Percentiles rank a stretch among this genome's conserved stretches.
phyloP scores from a whole-genome alignment of 2,329 filamentous ascomycete species.

The Alternaria dauci region DNA sequence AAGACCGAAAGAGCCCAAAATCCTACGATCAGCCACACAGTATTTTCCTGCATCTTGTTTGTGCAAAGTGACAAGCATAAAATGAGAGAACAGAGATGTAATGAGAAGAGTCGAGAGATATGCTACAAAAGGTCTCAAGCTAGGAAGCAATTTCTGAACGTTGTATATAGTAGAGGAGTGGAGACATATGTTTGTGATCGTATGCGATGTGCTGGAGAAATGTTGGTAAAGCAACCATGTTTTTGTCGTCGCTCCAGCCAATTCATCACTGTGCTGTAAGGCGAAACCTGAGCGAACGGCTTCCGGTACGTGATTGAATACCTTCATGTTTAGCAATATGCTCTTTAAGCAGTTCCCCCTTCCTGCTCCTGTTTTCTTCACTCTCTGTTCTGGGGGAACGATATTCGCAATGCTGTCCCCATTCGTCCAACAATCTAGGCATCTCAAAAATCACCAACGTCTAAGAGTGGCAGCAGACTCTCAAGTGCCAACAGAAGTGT shows the following conservation, averaged over 20 bases:
- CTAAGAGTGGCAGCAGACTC: not conserved
- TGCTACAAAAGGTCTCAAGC: not conserved
- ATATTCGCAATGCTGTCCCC: not conserved
- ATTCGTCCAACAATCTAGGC: too few relatives aligned
- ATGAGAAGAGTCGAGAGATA: not conserved
- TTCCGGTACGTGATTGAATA: not conserved
- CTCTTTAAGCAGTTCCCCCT: not conserved
- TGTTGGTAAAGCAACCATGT: not conserved
- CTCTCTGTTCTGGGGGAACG: not conserved
- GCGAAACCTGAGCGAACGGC: not conserved
- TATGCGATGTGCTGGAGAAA: not conserved
- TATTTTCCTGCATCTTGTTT: not conserved
- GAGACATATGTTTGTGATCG: not conserved
- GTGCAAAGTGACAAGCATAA: fast-evolving
- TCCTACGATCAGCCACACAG: not conserved
- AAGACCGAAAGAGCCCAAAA: not conserved
- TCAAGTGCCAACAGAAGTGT: not conserved
- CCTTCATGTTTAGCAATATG: not conserved
- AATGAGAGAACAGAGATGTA: not conserved
- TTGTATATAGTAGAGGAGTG: not conserved
- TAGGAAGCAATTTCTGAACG: not conserved
- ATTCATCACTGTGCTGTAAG: not conserved
- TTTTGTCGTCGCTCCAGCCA: not conserved
- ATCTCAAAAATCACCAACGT: not conserved
- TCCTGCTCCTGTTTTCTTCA: not conserved